Conservation (phyloP, 192 early-diverging fungal species). For the Coemansia sp. region DNA sequence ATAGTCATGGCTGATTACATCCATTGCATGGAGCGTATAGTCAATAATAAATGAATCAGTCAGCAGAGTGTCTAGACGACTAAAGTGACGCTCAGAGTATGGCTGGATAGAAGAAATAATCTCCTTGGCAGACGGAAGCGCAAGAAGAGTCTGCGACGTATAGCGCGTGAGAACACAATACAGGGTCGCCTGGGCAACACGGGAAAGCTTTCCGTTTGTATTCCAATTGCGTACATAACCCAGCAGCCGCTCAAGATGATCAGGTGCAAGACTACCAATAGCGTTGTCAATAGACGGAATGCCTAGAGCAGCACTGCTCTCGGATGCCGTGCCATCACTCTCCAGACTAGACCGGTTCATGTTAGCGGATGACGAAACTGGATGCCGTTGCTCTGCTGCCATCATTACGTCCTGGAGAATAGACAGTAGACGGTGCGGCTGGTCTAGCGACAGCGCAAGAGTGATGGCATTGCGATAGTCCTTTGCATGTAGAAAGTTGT, state of each 20-base stretch:
- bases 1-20: slow-evolving; percentile 29
- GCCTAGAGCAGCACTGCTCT: slow-evolving; percentile 30
- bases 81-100: slow-evolving; percentile 92
- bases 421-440: slow-evolving; percentile 80
- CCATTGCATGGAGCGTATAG: slow-evolving; percentile 90
- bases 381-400: slow-evolving; percentile 41
- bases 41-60: slow-evolving; percentile 86
- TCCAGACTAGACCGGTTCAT: not conserved
- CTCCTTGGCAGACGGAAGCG: slow-evolving; percentile 81
- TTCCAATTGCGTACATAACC: slow-evolving; percentile 93
- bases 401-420: slow-evolving; percentile 68
- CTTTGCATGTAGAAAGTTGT: slow-evolving; percentile 81
- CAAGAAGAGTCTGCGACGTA: slow-evolving; percentile 67
- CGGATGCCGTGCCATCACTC: not conserved
- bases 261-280: slow-evolving; percentile 60
- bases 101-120: slow-evolving; percentile 80
- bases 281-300: slow-evolving; percentile 66
- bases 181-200: slow-evolving; percentile 80
- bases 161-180: slow-evolving; percentile 72
- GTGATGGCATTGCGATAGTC: slow-evolving; percentile 93
- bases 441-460: slow-evolving; percentile 85
- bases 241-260: slow-evolving; percentile 79
- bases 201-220: slow-evolving; percentile 81
- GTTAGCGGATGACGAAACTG: slow-evolving; percentile 1
- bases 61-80: slow-evolving; percentile 73